These are phyloP conservation scores for Speleostelium caveatum DNA, from an alignment of 78 protist species.

Conservation along the genomic window DNA sequence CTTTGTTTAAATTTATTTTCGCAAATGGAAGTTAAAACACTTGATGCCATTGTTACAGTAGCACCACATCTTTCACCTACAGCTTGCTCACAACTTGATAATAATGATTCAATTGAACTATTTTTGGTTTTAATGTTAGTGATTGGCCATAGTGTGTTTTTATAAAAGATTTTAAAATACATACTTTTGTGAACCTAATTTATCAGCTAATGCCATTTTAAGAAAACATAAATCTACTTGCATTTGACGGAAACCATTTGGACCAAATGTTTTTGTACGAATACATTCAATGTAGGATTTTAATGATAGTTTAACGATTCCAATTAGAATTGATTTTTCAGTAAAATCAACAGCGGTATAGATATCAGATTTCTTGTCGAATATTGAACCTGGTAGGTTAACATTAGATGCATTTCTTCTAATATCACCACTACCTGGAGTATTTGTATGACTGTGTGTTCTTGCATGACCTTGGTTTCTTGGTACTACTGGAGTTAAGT, in stretches of 20 bases:
- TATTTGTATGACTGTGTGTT: not conserved
- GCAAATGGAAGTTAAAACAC: too few species aligned
- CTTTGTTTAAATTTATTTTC: too few species aligned
- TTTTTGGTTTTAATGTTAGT: too few species aligned
- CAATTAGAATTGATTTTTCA: constrained; percentile 15
- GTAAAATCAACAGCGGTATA: constrained; percentile 37
- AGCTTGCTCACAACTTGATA: not conserved
- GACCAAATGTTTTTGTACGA: constrained; percentile 59
- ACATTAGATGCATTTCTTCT: constrained; percentile 6
- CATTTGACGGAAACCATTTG: constrained; percentile 72
- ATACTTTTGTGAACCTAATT: constrained; percentile 24
- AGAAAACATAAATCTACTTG: constrained; percentile 53
- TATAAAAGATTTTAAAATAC: too few species aligned
- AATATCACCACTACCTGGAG: constrained; percentile 1
- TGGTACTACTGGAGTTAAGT: not conserved
- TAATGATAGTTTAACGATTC: constrained; percentile 19
- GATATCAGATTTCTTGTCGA: constrained; percentile 45
- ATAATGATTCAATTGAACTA: too few species aligned
- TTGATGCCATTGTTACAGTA: too few species aligned
- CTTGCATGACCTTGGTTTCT: not conserved
- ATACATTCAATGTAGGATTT: constrained; percentile 60
- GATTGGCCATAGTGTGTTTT: too few species aligned
- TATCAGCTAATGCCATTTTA: constrained; percentile 27
- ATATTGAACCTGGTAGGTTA: not conserved
- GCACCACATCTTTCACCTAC: not conserved